A percentile compares a stretch with the other conserved stretches of the same genome.
Conservation (phyloP, 1,284 basidiomycete species). For the Ceratobasidium sp. region DNA sequence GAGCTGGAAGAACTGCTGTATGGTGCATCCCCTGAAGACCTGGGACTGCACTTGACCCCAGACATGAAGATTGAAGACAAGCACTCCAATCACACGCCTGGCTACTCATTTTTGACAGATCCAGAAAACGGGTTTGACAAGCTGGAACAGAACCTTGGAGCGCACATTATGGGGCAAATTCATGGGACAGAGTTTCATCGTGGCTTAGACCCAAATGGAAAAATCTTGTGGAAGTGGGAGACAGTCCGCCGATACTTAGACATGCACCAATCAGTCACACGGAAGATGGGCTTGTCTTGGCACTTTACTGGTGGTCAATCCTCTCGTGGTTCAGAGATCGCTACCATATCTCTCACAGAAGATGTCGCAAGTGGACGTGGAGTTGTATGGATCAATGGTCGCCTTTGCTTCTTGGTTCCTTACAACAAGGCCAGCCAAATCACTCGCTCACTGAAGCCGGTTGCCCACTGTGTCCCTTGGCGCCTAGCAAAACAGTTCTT, state of each 20-base stretch:
- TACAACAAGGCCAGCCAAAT: background rate
- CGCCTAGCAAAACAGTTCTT: background rate
- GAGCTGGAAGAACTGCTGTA: background rate
- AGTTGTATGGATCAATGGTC: background rate
- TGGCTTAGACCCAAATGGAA: background rate
- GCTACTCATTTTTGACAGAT: constrained; percentile 11
- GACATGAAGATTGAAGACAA: background rate
- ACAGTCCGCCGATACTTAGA: background rate
- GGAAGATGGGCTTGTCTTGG: background rate
- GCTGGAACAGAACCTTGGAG: background rate
- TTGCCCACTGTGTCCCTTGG: background rate
- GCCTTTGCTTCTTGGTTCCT: background rate
- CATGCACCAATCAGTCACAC: background rate
- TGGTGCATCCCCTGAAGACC: background rate
- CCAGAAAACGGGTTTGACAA: background rate
- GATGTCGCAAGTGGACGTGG: background rate
- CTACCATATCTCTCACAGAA: background rate
- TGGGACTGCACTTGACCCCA: background rate
- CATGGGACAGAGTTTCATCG: background rate
- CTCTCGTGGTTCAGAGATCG: background rate
- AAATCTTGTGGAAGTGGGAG: background rate
- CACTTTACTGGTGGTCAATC: background rate
- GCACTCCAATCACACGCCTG: background rate
- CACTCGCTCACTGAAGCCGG: background rate
- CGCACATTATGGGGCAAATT: background rate